Evolutionary conservation across 176 grass and related monocot genomes (phyloP).

Genomic region (Bromus sterilis): DNA sequence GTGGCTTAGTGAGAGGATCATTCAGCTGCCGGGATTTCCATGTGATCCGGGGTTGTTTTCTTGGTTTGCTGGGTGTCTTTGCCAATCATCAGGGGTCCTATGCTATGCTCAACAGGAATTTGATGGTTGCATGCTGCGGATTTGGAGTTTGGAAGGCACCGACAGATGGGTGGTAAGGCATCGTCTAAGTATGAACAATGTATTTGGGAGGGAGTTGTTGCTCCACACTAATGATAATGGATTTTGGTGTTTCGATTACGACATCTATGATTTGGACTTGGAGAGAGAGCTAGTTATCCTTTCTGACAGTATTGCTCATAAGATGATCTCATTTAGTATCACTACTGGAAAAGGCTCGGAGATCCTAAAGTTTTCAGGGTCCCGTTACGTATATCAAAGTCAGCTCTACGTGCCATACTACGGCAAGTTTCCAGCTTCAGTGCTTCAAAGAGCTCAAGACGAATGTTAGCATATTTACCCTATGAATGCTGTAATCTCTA

Average conservation of each 20-base stretch:
- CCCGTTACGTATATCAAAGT: not conserved
- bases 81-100: not conserved
- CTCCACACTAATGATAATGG: not conserved
- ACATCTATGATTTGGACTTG: not conserved
- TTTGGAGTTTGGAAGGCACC: conserved; percentile 15
- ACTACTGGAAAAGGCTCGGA: not conserved
- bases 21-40: not conserved
- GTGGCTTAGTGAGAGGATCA: not conserved
- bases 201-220: not conserved
- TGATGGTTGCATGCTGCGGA: not conserved
- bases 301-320: not conserved
- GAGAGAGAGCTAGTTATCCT: not conserved
- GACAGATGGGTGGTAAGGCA: conserved; percentile 2
- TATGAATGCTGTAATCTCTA: not conserved
- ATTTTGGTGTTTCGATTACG: not conserved
- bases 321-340: conserved; percentile 3
- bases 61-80: not conserved
- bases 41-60: not conserved
- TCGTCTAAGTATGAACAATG: not conserved
- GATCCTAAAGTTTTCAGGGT: not conserved
- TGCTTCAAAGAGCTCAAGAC: not conserved
- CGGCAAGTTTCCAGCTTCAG: not conserved
- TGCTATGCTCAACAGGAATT: not conserved
- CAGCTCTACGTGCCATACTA: not conserved
- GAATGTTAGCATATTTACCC: not conserved